Base-by-base conservation (phyloP, 495 filamentous ascomycete genomes). In the Xylaria scruposa region DNA sequence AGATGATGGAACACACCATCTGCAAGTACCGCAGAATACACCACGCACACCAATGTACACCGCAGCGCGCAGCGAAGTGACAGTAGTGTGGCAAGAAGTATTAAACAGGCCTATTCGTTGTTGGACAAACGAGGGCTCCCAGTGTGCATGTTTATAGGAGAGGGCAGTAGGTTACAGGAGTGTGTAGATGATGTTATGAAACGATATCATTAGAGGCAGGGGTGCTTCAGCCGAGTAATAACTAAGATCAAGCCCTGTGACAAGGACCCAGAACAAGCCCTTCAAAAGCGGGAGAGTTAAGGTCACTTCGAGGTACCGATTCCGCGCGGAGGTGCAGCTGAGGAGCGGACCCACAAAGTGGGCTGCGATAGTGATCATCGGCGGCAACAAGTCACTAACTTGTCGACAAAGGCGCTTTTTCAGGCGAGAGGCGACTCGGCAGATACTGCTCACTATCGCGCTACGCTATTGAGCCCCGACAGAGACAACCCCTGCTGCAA, bases 1-100 rank as follows among this genome's bases (percentile, higher is more conserved):
- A 71, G 38, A 60, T 21, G 70, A 71, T 71, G 70, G 70, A 71
- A 67, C 70, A 67, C 60, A 66, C 60, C 70, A 71, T 58, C 69
- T 71, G 69, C 69, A 67, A 59, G 70, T 67, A 60, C 70, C 36
- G 58, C 68, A 56, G 44, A 70, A n/a, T 38, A 36, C 63, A 47
- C 29, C 46, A 44, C 29, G 19, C 59, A 36, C 19, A 21, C 31
- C 8, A 19, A 9, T 4, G 9, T 24, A 62, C 59, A 44, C 21
- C 10, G 38, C 60, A 44, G 38, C 19, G 54, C 4, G 49, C n/a
- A 12, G 53, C 53, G 26, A 31, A 56, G 26, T 56, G 53, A 29
- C 53, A 17, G 53, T 56, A 24, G 53, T 17, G 2, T 6, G 29
- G 26, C 53, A 31, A 24, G 8, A 56, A 12, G 53, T 31, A 56